Percentiles rank a stretch among this genome's conserved stretches.
Conservation (phyloP, 192 early-diverging fungal genomes). For the Linnemannia exigua region DNA sequence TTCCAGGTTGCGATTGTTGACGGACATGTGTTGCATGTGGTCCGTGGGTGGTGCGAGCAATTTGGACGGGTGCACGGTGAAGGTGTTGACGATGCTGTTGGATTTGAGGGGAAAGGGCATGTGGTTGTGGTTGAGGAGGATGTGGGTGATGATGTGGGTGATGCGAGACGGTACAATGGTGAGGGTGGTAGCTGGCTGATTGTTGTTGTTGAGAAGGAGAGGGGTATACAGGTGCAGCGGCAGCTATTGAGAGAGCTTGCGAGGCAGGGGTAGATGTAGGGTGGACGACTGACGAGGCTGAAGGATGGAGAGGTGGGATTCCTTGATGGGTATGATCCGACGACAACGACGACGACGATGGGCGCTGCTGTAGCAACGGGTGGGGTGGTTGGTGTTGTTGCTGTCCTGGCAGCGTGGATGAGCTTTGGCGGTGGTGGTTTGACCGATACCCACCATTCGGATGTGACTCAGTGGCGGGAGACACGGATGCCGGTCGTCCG, state of each 20-base stretch:
- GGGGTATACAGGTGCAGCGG: conserved; percentile 23
- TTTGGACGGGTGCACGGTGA: neutral
- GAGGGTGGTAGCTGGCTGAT: conserved; percentile 30
- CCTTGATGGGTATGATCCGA: conserved; percentile 32
- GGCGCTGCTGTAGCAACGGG: neutral
- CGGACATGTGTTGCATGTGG: conserved; percentile 16
- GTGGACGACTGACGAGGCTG: neutral
- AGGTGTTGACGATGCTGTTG: conserved; percentile 25
- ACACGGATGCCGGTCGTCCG: neutral
- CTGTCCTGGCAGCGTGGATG: conserved; percentile 26
- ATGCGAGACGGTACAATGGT: conserved; percentile 33
- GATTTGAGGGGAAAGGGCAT: neutral
- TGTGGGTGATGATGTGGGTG: conserved; percentile 18
- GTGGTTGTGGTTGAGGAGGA: conserved; percentile 11
- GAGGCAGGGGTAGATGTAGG: neutral
- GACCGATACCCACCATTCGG: neutral
- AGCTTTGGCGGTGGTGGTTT: conserved; percentile 34
- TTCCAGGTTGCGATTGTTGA: conserved; percentile 43
- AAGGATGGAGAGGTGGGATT: conserved; percentile 1
- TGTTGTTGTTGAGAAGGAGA: conserved; percentile 5
- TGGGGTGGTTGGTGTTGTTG: conserved; percentile 4
- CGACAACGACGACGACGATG: conserved; percentile 2
- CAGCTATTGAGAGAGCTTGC: neutral
- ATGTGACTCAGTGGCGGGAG: neutral
- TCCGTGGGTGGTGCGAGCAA: neutral